Percentiles rank a stretch among this genome's conserved stretches.
Conservation (phyloP, 176 grass and related monocot species). For the Rhynchospora breviuscula region DNA sequence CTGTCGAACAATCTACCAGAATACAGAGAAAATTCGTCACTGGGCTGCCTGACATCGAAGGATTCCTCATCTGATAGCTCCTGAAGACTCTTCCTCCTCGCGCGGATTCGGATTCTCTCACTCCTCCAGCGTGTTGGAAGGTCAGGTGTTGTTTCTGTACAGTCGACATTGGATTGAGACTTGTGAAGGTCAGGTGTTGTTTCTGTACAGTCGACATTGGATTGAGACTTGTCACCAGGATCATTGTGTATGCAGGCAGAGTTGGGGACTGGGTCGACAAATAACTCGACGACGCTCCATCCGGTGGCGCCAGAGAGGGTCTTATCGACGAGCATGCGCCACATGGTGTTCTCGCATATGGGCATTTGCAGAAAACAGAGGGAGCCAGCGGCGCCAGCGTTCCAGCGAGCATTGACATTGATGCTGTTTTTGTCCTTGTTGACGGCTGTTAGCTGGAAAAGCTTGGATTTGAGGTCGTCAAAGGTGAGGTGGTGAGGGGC, state of each 20-base stretch:
- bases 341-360: neutral
- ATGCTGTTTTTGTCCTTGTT: neutral
- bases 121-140: neutral
- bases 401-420: constrained; percentile 4
- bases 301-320: neutral
- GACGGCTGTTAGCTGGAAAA: neutral
- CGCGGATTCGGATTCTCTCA: neutral
- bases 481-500: neutral
- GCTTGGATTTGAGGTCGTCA: neutral
- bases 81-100: neutral
- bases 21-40: neutral
- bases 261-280: neutral
- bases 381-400: neutral
- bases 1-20: neutral
- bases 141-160: neutral
- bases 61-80: constrained; percentile 2
- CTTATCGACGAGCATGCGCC: constrained; percentile 1
- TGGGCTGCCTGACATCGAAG: neutral
- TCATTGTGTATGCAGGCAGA: neutral
- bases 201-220: neutral
- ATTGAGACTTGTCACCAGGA: constrained; percentile 4
- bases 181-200: neutral
- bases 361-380: neutral
- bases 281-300: constrained; percentile 7
- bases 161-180: neutral